Evolutionary conservation across 2,329 filamentous ascomycete genomes (phyloP).

Genomic region (Fusarium sp.): DNA sequence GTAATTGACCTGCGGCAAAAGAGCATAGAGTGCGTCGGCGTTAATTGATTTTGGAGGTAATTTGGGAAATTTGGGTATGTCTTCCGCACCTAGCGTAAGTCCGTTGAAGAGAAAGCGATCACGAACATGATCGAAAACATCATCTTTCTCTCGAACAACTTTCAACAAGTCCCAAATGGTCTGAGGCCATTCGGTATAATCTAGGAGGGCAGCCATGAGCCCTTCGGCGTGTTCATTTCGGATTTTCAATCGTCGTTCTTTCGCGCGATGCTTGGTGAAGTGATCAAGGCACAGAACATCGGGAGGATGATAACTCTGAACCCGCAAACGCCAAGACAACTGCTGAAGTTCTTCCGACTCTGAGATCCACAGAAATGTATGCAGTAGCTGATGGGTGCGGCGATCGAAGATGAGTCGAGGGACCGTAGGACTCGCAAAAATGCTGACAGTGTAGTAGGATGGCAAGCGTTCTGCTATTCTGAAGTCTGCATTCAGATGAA

Average conservation of each 20-base stretch:
- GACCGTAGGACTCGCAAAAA: background rate
- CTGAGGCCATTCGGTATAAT: background rate
- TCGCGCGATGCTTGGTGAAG: background rate
- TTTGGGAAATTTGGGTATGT: no score
- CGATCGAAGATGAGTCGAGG: background rate
- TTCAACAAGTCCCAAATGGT: background rate
- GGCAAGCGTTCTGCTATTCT: background rate
- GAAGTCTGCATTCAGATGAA: background rate
- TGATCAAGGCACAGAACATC: background rate
- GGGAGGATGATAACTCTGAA: background rate
- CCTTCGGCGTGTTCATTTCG: background rate
- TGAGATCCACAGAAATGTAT: background rate
- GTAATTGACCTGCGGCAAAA: background rate
- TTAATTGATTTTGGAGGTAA: background rate
- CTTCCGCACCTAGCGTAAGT: fast-evolving
- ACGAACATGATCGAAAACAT: background rate
- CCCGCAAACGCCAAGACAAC: background rate
- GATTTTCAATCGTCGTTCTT: background rate
- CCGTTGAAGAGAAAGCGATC: background rate
- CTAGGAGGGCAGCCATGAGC: background rate
- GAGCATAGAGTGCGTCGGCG: background rate
- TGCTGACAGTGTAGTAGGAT: background rate
- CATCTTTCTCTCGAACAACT: background rate
- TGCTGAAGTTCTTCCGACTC: background rate
- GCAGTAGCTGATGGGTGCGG: background rate